phyloP scores from a whole-genome alignment of 2,329 filamentous ascomycete species.

The Talaromyces sp. region DNA sequence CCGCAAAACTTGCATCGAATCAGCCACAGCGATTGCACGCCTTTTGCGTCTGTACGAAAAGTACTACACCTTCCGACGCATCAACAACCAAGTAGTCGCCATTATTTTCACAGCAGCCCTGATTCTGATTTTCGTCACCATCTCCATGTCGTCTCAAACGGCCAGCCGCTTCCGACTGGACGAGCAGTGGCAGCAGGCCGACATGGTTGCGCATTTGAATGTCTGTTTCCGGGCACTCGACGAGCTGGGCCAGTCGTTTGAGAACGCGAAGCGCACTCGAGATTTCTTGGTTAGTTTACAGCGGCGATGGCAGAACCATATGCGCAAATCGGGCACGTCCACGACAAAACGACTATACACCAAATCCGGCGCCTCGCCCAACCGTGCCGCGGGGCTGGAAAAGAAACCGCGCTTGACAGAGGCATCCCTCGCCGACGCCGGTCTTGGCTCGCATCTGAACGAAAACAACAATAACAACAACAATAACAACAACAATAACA shows the following conservation, averaged over 20 bases:
- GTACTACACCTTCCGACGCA: slow-evolving; percentile 38
- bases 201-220: slow-evolving; percentile 32
- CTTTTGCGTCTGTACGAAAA: slow-evolving; percentile 38
- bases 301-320: slow-evolving; percentile 33
- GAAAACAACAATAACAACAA: neutral
- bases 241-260: slow-evolving; percentile 36
- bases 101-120: slow-evolving; percentile 42
- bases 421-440: neutral
- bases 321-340: slow-evolving; percentile 18
- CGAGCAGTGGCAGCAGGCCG: slow-evolving; percentile 12
- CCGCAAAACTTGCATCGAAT: slow-evolving; percentile 39
- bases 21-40: slow-evolving; percentile 35
- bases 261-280: slow-evolving; percentile 36
- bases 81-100: slow-evolving; percentile 41
- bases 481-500: neutral
- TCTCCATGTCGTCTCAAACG: slow-evolving; percentile 25
- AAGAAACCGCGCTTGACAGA: slow-evolving; percentile 9
- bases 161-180: slow-evolving; percentile 16
- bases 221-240: slow-evolving; percentile 40
- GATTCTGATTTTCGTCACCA: slow-evolving; percentile 34
- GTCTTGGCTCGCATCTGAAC: neutral
- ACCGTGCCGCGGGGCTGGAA: neutral
- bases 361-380: neutral
- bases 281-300: slow-evolving; percentile 35
- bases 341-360: slow-evolving; percentile 19